Percentiles rank a stretch among this genome's conserved stretches.
These are phyloP conservation scores for Starmerella asiatica DNA, from an alignment of 805 yeast genomes.

Conservation along the genomic window DNA sequence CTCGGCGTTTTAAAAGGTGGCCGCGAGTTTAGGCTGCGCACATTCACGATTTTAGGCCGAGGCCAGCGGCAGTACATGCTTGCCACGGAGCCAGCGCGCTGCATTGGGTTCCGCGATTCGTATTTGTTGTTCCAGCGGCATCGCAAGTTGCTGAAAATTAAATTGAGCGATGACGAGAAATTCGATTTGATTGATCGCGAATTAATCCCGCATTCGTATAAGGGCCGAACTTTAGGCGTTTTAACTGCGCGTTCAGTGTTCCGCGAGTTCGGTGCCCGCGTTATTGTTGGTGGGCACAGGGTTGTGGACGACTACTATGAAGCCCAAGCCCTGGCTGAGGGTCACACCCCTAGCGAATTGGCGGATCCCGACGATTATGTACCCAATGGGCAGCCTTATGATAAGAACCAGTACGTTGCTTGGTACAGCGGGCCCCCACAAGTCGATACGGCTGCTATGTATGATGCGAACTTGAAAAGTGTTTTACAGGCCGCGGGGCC, in stretches of 20 bases:
- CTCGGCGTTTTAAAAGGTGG: slow-evolving; percentile 59
- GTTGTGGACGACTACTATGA: slow-evolving; percentile 85
- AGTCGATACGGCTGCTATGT: slow-evolving; percentile 25
- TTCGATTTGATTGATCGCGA: slow-evolving; percentile 68
- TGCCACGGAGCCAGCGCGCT: slow-evolving; percentile 90
- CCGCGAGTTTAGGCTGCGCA: slow-evolving; percentile 49
- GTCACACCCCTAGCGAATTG: slow-evolving; percentile 55
- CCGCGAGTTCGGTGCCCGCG: slow-evolving; percentile 82
- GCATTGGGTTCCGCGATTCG: slow-evolving; percentile 87
- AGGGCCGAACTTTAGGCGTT: slow-evolving; percentile 76
- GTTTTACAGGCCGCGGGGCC: slow-evolving; percentile 21
- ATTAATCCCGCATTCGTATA: slow-evolving; percentile 75
- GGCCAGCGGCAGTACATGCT: slow-evolving; percentile 76
- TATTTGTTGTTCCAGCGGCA: slow-evolving; percentile 82
- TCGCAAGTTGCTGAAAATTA: slow-evolving; percentile 55
- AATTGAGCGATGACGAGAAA: slow-evolving; percentile 64
- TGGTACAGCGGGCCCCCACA: slow-evolving; percentile 39
- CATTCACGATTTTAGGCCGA: slow-evolving; percentile 35
- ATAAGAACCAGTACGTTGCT: slow-evolving; percentile 40
- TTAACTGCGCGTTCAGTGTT: slow-evolving; percentile 83
- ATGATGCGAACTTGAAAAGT: slow-evolving; percentile 23
- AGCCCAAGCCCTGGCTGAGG: slow-evolving; percentile 38
- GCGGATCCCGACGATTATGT: slow-evolving; percentile 51
- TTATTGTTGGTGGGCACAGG: slow-evolving; percentile 65
- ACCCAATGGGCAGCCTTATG: slow-evolving; percentile 34